Evolutionary conservation across 139 green algal species (phyloP), one percentile per base, ranked within the genome.

Genomic region (Closterium sp.): DNA sequence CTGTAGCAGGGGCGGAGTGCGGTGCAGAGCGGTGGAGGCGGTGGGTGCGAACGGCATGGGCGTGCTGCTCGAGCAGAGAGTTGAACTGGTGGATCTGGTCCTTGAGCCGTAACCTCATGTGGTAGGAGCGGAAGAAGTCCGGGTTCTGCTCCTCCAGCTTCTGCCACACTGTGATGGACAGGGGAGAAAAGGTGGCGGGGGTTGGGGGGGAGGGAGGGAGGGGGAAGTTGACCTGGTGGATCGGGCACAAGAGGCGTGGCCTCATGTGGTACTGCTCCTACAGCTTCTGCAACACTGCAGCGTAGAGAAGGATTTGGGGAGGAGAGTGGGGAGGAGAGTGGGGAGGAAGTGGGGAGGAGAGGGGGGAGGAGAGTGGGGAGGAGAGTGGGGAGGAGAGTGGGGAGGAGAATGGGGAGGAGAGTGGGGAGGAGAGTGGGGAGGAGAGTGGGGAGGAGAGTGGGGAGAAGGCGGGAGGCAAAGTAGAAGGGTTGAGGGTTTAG

Each of bases 101-200:
- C 92, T 98, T 98, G 7, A 98, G 90, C 88, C 97, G 97, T 30
- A 98, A 92, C 1, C 97, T 95, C 30, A 97, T 95, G 94, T 98
- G 96, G 96, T 99, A 99, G 0, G 96, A 95, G 32, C 92, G 90
- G 93, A 98, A 98, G 89, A 98, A 98, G 31, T 97, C 95, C 4
- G 96, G 94, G 90, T 99, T 99, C 92, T 98, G 96, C 94, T 98
- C 97, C 94, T 99, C 97, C 69, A 99, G 96, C 94, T 99, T 98
- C 90, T 97, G 95, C 97, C 97, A 98, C 30, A 98, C 97, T 92
- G 89, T 33, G 31, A 55, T 35, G 87, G 31, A 35, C 12, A 87
- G 84, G 0, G 84, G 84, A 25, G 12, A 98, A 93, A 9, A 99
- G 95, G n/a, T n/a, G n/a, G 93, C 98, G 76, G 76, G 33, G 33